Evolutionary conservation across 2,329 filamentous ascomycete genomes (phyloP), one percentile per base, ranked within the genome.

Genomic region (Hyphodiscus sp.): DNA sequence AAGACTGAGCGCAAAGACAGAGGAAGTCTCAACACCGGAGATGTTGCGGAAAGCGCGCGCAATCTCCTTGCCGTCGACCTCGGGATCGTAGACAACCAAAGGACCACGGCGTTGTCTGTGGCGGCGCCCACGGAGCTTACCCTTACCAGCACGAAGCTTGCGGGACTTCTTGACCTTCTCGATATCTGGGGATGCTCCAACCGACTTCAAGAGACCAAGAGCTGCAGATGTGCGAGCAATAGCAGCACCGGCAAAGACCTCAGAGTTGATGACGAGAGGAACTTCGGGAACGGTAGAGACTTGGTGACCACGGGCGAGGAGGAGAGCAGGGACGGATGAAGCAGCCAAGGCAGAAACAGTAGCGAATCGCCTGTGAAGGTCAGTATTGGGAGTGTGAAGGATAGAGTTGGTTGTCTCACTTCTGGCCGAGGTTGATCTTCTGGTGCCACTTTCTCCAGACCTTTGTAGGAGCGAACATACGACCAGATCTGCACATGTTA

Each of bases 371-470:
- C 87, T 91, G 64, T 41, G 18, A 18, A 45, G 38, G 46, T 60
- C 18, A 53, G 65, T 52, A 66, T 60, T 56, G 58, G 68, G 61
- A 62, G 49, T 51, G 30, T 51, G 58, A 67, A 61, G 68, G 62
- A 54, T 30, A 41, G 50, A n/a, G 41, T 57, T 38, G 20, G 43
- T 47, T 51, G 58, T 52, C 59, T 76, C 74, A 91, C 89, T 94
- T 96, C 85, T 99, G 94, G 77, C 88, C 88, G 77, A 95, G 85
- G 85, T 95, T 96, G 85, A 99, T 85, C 91, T 97, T 97, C 83
- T 96, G 84, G 84, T 99, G 94, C 95, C 94, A 99, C 83, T 96
- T 96, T 76, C 94, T 85, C 95, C 94, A 99, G 81, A 96, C 88
- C 87, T 99, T 99, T 79, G 94, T 99, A 67, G 94, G 94, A 68